Evolutionary conservation across 169 alveolate species (phyloP), one percentile per base, ranked within the genome.

Genomic region (Besnoitia besnoiti): DNA sequence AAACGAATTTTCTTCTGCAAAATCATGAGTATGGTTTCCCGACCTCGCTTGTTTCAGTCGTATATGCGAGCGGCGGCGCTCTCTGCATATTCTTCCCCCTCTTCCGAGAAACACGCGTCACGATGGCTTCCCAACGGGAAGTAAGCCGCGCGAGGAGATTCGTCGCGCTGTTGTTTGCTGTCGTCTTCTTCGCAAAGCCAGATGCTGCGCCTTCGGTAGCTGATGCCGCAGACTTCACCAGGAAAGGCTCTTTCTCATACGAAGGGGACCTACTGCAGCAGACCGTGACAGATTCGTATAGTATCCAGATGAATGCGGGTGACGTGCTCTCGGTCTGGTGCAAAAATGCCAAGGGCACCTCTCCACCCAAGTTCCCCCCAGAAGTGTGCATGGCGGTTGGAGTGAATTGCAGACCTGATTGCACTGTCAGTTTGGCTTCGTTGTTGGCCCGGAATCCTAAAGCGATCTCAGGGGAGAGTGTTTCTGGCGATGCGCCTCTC

Each of bases 281-380:
- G 67, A 55, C 5, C 33, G 12, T n/a, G 1, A 55, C 67, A 21
- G 67, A 55, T 55, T 19, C 67, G 67, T 55, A 55, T n/a, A 55
- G 27, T 8, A n/a, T 55, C 67, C 12, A 5, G 5, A 1, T 55
- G 67, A 5, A 55, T 55, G 67, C 24, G 1, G 67, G 67, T 19
- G 67, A 55, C 67, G 67, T 55, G 67, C 67, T 55, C 33, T 55
- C 67, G 12, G 67, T 55, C 67, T 55, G 67, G 67, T 55, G 67
- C 67, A 55, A 55, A 55, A 55, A 55, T 55, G 67, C 67, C n/a
- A 55, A 55, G 27, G 67, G 67, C 30, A 55, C 67, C 33, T 55
- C 24, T 55, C 67, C 67, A 19, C 5, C 12, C 4, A 55, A 21
- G 33, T 55, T 55, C 27, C 67, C 67, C 67, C 67, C 67, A 55